Evolutionary conservation across 371 early-diverging fungal genomes (phyloP), one percentile per base, ranked within the genome.

Genomic region (Rhizomucor miehei): DNA sequence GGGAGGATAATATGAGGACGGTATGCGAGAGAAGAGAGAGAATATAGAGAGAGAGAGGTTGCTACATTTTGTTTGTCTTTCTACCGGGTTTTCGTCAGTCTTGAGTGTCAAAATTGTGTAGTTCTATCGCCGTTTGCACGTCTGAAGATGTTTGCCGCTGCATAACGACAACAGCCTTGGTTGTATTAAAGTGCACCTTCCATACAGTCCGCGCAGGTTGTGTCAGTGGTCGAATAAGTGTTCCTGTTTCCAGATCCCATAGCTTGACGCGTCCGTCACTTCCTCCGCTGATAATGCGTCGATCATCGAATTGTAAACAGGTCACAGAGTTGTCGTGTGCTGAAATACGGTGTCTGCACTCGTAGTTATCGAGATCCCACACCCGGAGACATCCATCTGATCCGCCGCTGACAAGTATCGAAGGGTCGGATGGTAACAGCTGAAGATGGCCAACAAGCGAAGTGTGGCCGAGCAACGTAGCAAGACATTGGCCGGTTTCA

Each of bases 261-360:
- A 91, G 57, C 53, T 90, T 91, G 60, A 93, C 87, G 6, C 81
- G 82, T 0, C 91, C 91, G 58, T 93, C 93, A 48, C 89, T 90
- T 9, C 87, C 84, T 36, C 93, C 93, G 4, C 87, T 87, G 13
- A 93, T 78, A 24, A 93, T 84, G 16, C 90, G 82, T 50, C 84
- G 79, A 16, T 73, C 67, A 51, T 93, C 92, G 54, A 86, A 85
- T 64, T 91, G 91, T 48, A 93, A 73, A 59, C 91, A 90, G 2
- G 93, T 90, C 16, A 93, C 89, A 0, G 92, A 90, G 39, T 88
- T 89, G 16, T 82, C 71, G 56, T 93, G 93, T 0, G 91, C 91
- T 19, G 82, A 82, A 11, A 91, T 81, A 23, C 80, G 76, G 46
- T 81, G 81, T 48, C 79, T 76, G 43, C 90, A 84, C 49, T 77